A percentile compares a stretch with the other conserved stretches of the same genome.
Evolutionary conservation across 371 early-diverging fungal genomes (phyloP).

Genomic region (Massospora cicadina): DNA sequence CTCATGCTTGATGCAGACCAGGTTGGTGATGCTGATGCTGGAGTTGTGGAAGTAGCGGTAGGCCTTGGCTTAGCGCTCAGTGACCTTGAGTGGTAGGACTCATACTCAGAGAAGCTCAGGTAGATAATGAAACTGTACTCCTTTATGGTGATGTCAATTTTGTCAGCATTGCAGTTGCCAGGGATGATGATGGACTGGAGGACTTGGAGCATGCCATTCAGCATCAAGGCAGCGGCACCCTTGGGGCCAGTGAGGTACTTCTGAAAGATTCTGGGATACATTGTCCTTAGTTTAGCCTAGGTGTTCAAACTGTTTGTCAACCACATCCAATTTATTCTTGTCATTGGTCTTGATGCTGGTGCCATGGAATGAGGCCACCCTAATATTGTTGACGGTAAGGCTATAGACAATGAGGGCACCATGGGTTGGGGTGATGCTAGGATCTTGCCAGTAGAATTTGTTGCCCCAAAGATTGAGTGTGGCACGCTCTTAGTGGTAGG

Average conservation of each 20-base stretch:
- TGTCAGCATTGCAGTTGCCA: conserved; percentile 93
- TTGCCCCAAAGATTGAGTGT: conserved; percentile 67
- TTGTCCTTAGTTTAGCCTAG: conserved; percentile 82
- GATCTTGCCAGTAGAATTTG: conserved; percentile 71
- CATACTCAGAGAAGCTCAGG: conserved; percentile 66
- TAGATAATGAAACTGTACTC: conserved; percentile 71
- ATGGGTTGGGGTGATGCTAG: conserved; percentile 74
- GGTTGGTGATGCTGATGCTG: conserved; percentile 58
- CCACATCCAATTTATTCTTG: conserved; percentile 82
- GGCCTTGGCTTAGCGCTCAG: conserved; percentile 56
- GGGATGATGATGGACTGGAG: conserved; percentile 79
- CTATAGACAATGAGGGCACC: conserved; percentile 87
- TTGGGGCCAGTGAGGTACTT: conserved; percentile 94
- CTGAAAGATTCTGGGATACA: conserved; percentile 69
- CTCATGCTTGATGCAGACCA: conserved; percentile 75
- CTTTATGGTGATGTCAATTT: conserved; percentile 63
- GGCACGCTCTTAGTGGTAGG: conserved; percentile 66
- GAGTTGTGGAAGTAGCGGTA: conserved; percentile 90
- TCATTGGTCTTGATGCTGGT: conserved; percentile 94
- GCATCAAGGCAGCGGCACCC: conserved; percentile 95
- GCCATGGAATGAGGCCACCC: conserved; percentile 94
- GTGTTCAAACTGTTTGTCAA: conserved; percentile 74
- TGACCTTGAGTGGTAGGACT: conserved; percentile 49
- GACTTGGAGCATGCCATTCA: conserved; percentile 81
- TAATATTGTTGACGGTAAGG: conserved; percentile 81